phyloP scores from a whole-genome alignment of 148 eudicot species.

The Nepenthes gracilis region DNA sequence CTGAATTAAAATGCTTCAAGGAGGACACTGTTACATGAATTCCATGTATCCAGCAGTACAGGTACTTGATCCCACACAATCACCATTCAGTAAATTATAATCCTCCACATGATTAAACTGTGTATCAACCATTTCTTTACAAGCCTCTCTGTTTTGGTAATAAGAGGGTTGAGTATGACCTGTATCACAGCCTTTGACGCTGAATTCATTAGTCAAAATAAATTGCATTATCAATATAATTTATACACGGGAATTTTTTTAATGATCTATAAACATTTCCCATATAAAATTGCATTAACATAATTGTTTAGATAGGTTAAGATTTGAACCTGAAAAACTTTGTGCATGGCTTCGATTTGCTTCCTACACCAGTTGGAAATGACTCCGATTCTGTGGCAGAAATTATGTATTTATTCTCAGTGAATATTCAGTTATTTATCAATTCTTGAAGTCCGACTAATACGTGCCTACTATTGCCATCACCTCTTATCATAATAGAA shows the following conservation, averaged over 20 bases:
- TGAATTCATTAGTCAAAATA: constrained; percentile 51
- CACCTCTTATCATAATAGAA: too few species aligned
- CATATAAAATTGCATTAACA: constrained; percentile 2
- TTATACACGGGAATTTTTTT: constrained; percentile 10
- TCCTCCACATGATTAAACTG: constrained; percentile 11
- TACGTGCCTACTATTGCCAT: too few species aligned
- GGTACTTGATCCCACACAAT: constrained; percentile 2
- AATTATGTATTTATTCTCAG: constrained; percentile 42
- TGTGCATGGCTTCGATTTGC: constrained; percentile 99
- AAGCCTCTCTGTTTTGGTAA: constrained; percentile 26
- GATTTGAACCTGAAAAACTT: constrained; percentile 98
- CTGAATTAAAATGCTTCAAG: neutral
- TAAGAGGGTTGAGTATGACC: constrained; percentile 33
- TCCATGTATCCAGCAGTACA: constrained; percentile 1
- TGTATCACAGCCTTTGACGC: constrained; percentile 51
- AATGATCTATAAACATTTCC: constrained; percentile 7
- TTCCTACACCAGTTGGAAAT: constrained; percentile 85
- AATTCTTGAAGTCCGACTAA: neutral
- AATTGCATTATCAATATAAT: constrained; percentile 19
- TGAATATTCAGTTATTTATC: constrained; percentile 13
- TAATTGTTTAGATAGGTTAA: constrained; percentile 42
- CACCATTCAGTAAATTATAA: constrained; percentile 1
- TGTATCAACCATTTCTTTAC: constrained; percentile 37
- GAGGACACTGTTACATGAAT: neutral
- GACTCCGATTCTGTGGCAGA: constrained; percentile 85